phyloP scores from a whole-genome alignment of 2,329 filamentous ascomycete genomes.

The Monilinia fructicola region DNA sequence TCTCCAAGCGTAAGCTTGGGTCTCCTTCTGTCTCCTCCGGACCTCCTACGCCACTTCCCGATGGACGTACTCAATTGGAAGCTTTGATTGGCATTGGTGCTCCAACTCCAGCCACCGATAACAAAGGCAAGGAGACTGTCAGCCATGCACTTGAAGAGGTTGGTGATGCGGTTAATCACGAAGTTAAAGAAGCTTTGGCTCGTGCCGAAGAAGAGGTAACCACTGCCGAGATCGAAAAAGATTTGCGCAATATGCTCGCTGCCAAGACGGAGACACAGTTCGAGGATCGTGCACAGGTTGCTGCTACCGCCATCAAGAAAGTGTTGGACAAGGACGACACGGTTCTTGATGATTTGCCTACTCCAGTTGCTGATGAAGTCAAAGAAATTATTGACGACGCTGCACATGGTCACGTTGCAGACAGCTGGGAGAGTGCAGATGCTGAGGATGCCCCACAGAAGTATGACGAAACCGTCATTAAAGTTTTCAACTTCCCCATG shows the following conservation, averaged over 20 bases:
- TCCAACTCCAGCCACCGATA: constrained; percentile 19
- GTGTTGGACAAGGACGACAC: constrained; percentile 57
- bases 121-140: constrained; percentile 60
- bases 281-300: constrained; percentile 49
- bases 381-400: constrained; percentile 59
- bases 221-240: constrained; percentile 50
- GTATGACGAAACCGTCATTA: constrained; percentile 64
- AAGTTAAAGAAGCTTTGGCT: constrained; percentile 50
- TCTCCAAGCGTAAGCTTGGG: constrained; percentile 37
- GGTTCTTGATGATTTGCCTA: constrained; percentile 55
- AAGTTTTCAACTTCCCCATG: constrained; percentile 95
- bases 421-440: constrained; percentile 89
- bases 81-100: constrained; percentile 40
- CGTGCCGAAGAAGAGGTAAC: constrained; percentile 48
- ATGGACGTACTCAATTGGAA: constrained; percentile 43
- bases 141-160: constrained; percentile 53
- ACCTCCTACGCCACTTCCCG: constrained; percentile 36
- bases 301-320: constrained; percentile 52
- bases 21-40: constrained; percentile 32
- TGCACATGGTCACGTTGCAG: constrained; percentile 60
- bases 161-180: constrained; percentile 16
- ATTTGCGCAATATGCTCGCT: constrained; percentile 51
- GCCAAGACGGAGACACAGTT: constrained; percentile 56
- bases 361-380: constrained; percentile 54
- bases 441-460: constrained; percentile 61